A percentile compares a stretch with the other conserved stretches of the same genome.
Evolutionary conservation across 2,329 filamentous ascomycete genomes (phyloP).

Genomic region (Chalaropsis ovoidea): DNA sequence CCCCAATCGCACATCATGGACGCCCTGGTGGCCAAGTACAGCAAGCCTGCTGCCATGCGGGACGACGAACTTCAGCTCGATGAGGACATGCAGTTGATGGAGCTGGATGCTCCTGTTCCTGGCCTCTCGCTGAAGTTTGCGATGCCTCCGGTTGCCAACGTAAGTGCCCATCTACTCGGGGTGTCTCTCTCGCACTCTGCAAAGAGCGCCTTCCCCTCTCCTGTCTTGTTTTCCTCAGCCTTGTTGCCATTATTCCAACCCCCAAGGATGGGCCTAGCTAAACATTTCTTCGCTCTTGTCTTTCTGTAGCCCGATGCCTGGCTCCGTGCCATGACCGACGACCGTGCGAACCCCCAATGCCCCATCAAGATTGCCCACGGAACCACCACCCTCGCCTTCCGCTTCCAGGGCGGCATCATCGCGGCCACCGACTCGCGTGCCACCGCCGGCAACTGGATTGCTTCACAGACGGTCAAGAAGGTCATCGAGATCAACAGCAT

Average conservation of each 20-base stretch:
- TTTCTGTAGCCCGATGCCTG: conserved; percentile 66
- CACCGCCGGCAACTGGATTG: conserved; percentile 97
- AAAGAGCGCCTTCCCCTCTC: conserved; percentile 25
- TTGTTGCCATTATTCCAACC: conserved; percentile 1
- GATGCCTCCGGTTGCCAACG: conserved; percentile 84
- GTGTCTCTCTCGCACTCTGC: background rate
- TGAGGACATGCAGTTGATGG: conserved; percentile 62
- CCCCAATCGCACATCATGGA: conserved; percentile 54
- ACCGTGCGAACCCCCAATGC: conserved; percentile 90
- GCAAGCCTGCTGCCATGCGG: conserved; percentile 60
- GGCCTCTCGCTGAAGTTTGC: conserved; percentile 86
- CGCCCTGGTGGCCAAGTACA: conserved; percentile 84
- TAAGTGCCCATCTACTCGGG: conserved; percentile 36
- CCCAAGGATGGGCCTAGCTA: background rate
- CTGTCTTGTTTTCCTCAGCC: background rate
- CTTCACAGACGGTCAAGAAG: conserved; percentile 99
- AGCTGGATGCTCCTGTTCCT: conserved; percentile 50
- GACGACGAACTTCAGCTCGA: conserved; percentile 63
- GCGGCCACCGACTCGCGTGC: conserved; percentile 96
- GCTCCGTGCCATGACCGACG: conserved; percentile 94
- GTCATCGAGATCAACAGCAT: conserved; percentile 96
- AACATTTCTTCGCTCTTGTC: conserved; percentile 18
- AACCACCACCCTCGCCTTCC: conserved; percentile 94
- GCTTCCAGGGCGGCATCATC: conserved; percentile 96
- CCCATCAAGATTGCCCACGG: conserved; percentile 99